Base-by-base conservation (phyloP, 1,139 yeast species). In the Ogataea hybrid region DNA sequence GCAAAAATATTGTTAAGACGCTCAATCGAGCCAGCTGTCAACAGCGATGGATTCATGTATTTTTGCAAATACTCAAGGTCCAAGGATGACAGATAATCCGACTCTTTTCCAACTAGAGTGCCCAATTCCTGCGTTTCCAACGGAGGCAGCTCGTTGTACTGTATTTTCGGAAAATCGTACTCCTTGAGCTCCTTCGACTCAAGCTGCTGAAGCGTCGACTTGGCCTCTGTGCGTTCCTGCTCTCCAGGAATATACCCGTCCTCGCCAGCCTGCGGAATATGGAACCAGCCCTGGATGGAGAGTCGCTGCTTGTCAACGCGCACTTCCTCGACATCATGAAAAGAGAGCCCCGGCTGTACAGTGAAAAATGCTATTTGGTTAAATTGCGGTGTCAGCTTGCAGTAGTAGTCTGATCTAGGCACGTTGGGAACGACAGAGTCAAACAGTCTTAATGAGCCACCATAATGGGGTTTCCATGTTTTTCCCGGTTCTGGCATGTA, bases 241-340 rank as follows among this genome's bases (percentile, higher is more conserved):
- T 85, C 95, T 6, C 92, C 95, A 20, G 78, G 79, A 32, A 81
- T 74, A 57, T 64, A 90, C 0, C 97, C 97, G 28, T 77, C 81
- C 63, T 94, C 98, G 10, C 96, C 97, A 8, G 69, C 70, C 60
- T 92, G 98, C 2, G 98, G 98, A 37, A 90, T 87, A 62, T 94
- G 99, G 62, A 92, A 94, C 99, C 99, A 94, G 0, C 99, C 99
- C 59, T 92, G 96, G 48, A 94, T 87, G 1, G 96, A 85, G 35
- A 92, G 69, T 56, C 99, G 73, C 50, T 89, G 95, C 58, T 82
- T 86, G 56, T 89, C 95, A 2, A 82, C 95, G 50, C 84, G 77
- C 2, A 94, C 98, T 61, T 94, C 98, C 64, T 94, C 98, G 8
- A 94, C 99, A 54, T 94, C 98, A 61, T 94, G 99, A 71, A 92